Evolutionary conservation across 2,329 filamentous ascomycete genomes (phyloP).

Genomic region (Aspergillus costaricaensis): DNA sequence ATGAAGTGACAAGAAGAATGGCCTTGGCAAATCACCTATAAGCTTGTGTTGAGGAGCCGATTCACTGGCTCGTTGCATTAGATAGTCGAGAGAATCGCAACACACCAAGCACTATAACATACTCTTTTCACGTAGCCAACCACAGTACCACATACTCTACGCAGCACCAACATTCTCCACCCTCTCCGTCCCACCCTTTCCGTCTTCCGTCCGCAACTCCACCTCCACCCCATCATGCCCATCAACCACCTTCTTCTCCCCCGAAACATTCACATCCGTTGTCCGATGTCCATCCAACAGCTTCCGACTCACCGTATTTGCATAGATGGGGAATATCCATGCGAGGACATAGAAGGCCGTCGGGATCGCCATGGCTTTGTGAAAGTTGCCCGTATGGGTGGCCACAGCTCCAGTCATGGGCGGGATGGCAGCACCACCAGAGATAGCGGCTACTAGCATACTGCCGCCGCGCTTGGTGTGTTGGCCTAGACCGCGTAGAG

Average conservation of each 20-base stretch:
- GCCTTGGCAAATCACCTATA: too few relatives aligned
- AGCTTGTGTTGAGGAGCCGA: too few relatives aligned
- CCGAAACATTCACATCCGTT: not conserved
- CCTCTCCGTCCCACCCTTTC: not conserved
- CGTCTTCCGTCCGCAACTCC: not conserved
- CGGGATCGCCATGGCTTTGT: not conserved
- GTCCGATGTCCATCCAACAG: not conserved
- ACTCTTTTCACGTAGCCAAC: too few relatives aligned
- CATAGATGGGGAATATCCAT: not conserved
- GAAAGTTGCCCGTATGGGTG: not conserved
- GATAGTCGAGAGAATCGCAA: too few relatives aligned
- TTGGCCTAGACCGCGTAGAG: not conserved
- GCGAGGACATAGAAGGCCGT: not conserved
- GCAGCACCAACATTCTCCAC: not conserved
- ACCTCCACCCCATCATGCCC: not conserved
- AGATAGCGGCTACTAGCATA: not conserved
- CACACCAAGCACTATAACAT: too few relatives aligned
- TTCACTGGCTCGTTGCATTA: too few relatives aligned
- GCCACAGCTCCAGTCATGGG: not conserved
- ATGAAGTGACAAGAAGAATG: too few relatives aligned
- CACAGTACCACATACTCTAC: not conserved
- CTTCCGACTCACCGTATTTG: not conserved
- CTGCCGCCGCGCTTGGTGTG: constrained; percentile 11
- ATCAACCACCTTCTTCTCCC: not conserved
- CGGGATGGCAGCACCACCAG: not conserved